phyloP scores from a whole-genome alignment of 2,329 filamentous ascomycete species.

The Cladosporium phlei region DNA sequence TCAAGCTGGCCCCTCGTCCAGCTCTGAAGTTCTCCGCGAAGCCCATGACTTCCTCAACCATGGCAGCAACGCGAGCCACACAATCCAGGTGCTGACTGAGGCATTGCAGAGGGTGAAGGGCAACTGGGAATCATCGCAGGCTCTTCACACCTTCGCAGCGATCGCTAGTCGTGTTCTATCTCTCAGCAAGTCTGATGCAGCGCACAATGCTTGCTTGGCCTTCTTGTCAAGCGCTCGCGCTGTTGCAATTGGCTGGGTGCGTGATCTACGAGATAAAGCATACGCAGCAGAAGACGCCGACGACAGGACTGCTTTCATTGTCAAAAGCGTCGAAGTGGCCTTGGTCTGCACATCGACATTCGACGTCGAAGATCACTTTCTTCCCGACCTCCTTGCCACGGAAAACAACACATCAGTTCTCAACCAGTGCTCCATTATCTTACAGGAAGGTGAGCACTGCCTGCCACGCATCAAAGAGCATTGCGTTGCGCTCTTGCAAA shows the following conservation, averaged over 20 bases:
- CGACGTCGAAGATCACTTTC: conserved; percentile 22
- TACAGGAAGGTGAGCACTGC: no score
- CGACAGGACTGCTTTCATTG: conserved; percentile 21
- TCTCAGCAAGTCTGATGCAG: conserved; percentile 16
- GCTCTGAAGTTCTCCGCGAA: conserved; percentile 35
- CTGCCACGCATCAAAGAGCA: no score
- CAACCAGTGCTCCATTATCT: no score
- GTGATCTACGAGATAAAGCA: conserved; percentile 43
- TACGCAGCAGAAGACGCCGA: conserved; percentile 36
- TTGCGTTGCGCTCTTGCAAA: no score
- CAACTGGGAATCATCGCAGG: conserved; percentile 28
- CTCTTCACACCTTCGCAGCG: conserved; percentile 19
- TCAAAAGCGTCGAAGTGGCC: conserved; percentile 49
- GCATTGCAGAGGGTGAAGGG: conserved; percentile 18
- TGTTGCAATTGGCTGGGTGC: conserved; percentile 49
- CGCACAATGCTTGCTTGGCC: conserved; percentile 4
- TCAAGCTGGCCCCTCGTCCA: conserved; percentile 54
- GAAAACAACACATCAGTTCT: no score
- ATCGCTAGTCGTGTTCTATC: conserved; percentile 24
- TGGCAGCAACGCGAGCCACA: background rate
- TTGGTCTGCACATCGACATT: conserved; percentile 53
- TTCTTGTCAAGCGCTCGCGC: conserved; percentile 39
- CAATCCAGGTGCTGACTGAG: conserved; percentile 13
- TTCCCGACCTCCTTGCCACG: conserved; percentile 18
- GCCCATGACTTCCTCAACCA: conserved; percentile 50